Evolutionary conservation across 768 basidiomycete species (phyloP).

Genomic region (Omphalotus guepiniiformis): DNA sequence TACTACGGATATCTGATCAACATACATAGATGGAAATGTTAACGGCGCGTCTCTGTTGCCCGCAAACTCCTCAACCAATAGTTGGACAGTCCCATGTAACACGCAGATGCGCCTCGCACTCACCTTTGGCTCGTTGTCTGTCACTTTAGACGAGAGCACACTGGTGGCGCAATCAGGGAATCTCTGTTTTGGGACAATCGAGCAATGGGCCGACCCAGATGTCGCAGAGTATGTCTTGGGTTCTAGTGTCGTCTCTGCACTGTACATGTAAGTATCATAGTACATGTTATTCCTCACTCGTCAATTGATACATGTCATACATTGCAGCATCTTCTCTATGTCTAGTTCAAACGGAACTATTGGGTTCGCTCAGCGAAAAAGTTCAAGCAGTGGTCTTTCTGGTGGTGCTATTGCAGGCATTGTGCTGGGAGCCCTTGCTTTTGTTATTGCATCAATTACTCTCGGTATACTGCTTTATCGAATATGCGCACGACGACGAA

Average conservation of each 20-base stretch:
- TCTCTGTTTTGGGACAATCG: neutral
- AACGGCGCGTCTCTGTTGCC: conserved; percentile 15
- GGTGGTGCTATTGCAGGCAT: conserved; percentile 1
- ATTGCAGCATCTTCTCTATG: neutral
- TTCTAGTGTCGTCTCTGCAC: conserved; percentile 1
- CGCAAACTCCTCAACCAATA: conserved; percentile 11
- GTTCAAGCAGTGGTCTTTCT: neutral
- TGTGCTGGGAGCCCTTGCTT: neutral
- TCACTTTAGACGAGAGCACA: neutral
- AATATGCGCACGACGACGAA: no score
- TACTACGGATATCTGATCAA: neutral
- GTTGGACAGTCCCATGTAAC: conserved; percentile 7
- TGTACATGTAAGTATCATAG: conserved; percentile 7
- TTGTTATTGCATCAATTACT: no score
- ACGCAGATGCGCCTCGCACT: conserved; percentile 1
- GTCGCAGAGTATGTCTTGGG: conserved; percentile 4
- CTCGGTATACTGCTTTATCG: no score
- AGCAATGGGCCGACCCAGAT: conserved; percentile 3
- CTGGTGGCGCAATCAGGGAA: neutral
- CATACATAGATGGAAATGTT: conserved; percentile 17
- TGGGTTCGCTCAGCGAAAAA: neutral
- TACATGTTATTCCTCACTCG: no score
- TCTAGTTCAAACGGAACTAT: neutral
- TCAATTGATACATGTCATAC: neutral
- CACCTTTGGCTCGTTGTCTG: conserved; percentile 5